These are phyloP conservation scores for Mycena amicta DNA, from an alignment of 768 basidiomycete genomes.

Conservation along the genomic window DNA sequence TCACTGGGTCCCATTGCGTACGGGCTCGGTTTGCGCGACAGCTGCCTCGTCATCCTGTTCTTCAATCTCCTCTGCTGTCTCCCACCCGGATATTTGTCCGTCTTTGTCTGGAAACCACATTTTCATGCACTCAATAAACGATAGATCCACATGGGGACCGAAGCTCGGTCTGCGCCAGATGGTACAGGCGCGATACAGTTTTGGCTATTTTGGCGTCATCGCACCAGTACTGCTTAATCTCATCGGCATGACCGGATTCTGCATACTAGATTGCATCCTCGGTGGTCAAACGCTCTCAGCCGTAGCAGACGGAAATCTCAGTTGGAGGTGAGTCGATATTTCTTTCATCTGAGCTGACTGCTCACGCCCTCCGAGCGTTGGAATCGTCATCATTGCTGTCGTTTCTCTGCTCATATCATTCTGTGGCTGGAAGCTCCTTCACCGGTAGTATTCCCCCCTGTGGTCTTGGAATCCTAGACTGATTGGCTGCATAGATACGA, in stretches of 20 bases:
- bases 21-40: conserved; percentile 60
- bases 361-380: conserved; percentile 50
- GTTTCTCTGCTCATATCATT: conserved; percentile 69
- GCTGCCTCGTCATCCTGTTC: conserved; percentile 66
- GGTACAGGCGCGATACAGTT: conserved; percentile 60
- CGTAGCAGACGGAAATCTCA: conserved; percentile 41
- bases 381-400: conserved; percentile 76
- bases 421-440: conserved; percentile 54
- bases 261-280: conserved; percentile 71
- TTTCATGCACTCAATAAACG: not conserved
- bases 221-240: conserved; percentile 63
- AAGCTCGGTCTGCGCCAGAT: conserved; percentile 86
- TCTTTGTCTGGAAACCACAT: not conserved
- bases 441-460: conserved; percentile 38
- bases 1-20: conserved; percentile 65
- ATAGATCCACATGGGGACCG: conserved; percentile 73
- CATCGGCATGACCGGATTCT: conserved; percentile 66
- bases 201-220: conserved; percentile 64
- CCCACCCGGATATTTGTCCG: conserved; percentile 65
- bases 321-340: conserved; percentile 41
- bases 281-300: conserved; percentile 60
- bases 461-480: not conserved
- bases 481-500: conserved; percentile 53
- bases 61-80: conserved; percentile 65
- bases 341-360: not conserved